Evolutionary conservation across 2,329 filamentous ascomycete genomes (phyloP), one percentile per base, ranked within the genome.

Genomic region (Fusarium proliferatum): DNA sequence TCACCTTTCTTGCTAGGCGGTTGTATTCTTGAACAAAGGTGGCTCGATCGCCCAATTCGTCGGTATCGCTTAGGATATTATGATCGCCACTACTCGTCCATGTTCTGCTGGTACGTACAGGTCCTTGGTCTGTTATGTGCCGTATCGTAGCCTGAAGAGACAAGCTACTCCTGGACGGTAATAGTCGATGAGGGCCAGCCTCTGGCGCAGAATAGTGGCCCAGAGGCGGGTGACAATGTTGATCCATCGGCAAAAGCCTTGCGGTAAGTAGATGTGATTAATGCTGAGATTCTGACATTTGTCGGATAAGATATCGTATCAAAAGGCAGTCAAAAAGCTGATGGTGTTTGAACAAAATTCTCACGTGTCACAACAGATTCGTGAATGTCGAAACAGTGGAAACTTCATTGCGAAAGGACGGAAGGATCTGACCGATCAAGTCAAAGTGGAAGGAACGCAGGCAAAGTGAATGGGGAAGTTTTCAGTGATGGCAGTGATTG

Each of bases 1-100:
- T 38, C 69, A 90, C 90, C 85, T 88, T 88, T 63, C 84, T 85
- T 6, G 90, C 90, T 9, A 92, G 79, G 9, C 85, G 82, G 77
- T 92, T 92, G 79, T 91, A 92, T 73, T 91, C 88, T 12, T 85
- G 76, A 10, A 91, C 79, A 77, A 88, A 89, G 6, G 80, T 76
- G 3, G 81, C 78, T 36, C 88, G 84, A 60, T 87, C 84, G 41
- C 86, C 85, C 21, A 86, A 78, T 36, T 86, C 86, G 45, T 89
- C 88, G 8, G 81, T 81, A 60, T 89, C 87, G 26, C 83, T 85
- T 38, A 85, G 76, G 21, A 85, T 77, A 5, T 83, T 86, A 23
- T 84, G 74, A 38, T 88, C 88, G 43, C 85, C 86, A 63, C 86
- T 89, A 46, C 87, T 88, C 23, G 88, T 86, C 89, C 89, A 91